A percentile compares a stretch with the other conserved stretches of the same genome.
Conservation (phyloP, 2,329 filamentous ascomycete genomes). For the Alternaria sp. region DNA sequence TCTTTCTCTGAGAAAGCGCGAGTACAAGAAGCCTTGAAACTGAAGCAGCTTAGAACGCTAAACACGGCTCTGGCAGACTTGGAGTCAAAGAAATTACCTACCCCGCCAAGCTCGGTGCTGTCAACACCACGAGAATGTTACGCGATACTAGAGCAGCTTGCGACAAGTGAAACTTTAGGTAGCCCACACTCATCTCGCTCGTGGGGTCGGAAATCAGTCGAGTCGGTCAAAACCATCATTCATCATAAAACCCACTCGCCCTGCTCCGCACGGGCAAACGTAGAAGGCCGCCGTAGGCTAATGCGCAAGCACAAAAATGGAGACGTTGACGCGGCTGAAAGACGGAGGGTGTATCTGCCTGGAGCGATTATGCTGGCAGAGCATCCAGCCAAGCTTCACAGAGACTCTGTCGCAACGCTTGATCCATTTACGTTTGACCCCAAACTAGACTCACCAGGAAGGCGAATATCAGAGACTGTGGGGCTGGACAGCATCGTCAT, state of each 20-base stretch:
- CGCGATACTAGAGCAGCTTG: conserved; percentile 17
- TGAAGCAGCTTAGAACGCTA: conserved; percentile 33
- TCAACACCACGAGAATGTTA: conserved; percentile 46
- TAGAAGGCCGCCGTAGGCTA: conserved; percentile 4
- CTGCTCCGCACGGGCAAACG: conserved; percentile 26
- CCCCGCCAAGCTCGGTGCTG: conserved; percentile 41
- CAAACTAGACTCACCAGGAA: conserved; percentile 25
- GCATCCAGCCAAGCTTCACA: conserved; percentile 42
- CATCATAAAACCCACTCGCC: conserved; percentile 19
- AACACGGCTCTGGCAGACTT: conserved; percentile 36
- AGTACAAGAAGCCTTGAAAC: conserved; percentile 34
- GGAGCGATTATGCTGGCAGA: conserved; percentile 54
- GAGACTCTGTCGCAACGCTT: conserved; percentile 53
- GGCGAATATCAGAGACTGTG: conserved; percentile 36
- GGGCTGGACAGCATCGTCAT: conserved; percentile 53
- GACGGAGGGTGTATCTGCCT: conserved; percentile 49
- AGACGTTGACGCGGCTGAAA: conserved; percentile 11
- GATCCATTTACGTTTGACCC: conserved; percentile 48
- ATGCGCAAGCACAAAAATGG: conserved; percentile 5
- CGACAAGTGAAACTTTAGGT: conserved; percentile 16
- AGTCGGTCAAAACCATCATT: conserved; percentile 19
- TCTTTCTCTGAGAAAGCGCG: conserved; percentile 33
- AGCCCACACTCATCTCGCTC: conserved; percentile 16
- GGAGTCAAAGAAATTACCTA: conserved; percentile 25
- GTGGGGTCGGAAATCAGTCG: conserved; percentile 21